A percentile compares a stretch with the other conserved stretches of the same genome.
Conservation (phyloP, 2,329 filamentous ascomycete species). For the Rhexocercosporidium sp. region DNA sequence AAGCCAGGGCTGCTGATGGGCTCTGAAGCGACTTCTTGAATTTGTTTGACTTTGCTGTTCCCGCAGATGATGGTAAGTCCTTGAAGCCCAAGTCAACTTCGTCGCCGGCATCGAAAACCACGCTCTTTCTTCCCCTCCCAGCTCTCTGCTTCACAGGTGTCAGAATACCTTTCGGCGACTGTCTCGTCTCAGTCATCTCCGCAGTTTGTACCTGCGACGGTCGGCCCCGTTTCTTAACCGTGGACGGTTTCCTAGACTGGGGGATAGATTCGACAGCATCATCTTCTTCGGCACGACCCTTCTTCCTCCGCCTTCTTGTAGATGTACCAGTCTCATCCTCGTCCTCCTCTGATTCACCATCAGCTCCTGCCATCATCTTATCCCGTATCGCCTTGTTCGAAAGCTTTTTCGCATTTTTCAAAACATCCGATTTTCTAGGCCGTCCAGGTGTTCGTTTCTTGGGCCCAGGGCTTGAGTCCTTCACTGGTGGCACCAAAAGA, state of each 20-base stretch:
- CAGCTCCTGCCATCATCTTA: slow-evolving; percentile 20
- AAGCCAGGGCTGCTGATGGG: neutral
- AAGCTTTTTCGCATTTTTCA: slow-evolving; percentile 30
- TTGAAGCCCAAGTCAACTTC: slow-evolving; percentile 56
- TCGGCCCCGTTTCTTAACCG: slow-evolving; percentile 24
- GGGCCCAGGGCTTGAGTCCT: neutral
- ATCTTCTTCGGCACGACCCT: neutral
- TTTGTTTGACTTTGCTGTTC: slow-evolving; percentile 20
- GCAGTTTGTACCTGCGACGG: slow-evolving; percentile 16
- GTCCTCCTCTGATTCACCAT: slow-evolving; percentile 13
- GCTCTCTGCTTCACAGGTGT: slow-evolving; percentile 53
- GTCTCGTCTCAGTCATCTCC: neutral
- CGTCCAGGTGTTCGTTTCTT: slow-evolving; percentile 23
- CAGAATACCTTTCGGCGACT: slow-evolving; percentile 57
- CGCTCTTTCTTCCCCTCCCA: slow-evolving; percentile 55
- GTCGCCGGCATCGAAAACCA: slow-evolving; percentile 54
- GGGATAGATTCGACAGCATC: neutral
- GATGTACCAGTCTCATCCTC: slow-evolving; percentile 10
- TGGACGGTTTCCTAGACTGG: slow-evolving; percentile 3
- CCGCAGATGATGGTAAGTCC: slow-evolving; percentile 48
- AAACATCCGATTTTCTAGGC: slow-evolving; percentile 29
- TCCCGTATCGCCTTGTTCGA: slow-evolving; percentile 29
- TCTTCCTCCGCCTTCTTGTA: slow-evolving; percentile 8
- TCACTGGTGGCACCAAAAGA: slow-evolving; percentile 12
- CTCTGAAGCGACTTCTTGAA: slow-evolving; percentile 16